Base-by-base conservation (phyloP, 2,329 filamentous ascomycete genomes). In the Penicillium paneum region DNA sequence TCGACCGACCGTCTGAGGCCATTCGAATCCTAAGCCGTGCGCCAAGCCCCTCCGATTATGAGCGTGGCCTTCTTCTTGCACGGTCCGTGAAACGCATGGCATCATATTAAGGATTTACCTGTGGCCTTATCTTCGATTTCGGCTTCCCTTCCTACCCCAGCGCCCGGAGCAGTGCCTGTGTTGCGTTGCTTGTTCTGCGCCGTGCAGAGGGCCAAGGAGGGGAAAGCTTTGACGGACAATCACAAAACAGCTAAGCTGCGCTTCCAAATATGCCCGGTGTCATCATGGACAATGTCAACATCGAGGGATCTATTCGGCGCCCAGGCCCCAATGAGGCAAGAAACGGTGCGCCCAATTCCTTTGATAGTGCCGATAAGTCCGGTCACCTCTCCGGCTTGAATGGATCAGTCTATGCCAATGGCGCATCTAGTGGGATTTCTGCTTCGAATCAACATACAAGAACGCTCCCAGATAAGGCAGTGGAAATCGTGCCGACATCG, bases 181-280 rank as follows among this genome's bases (percentile, higher is more conserved):
- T 36, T 40, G 43, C 52, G 59, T 61, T 44, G 57, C 62, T 66
- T 57, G 56, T 58, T 63, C 58, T 60, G 61, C 62, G 55, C 60
- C 55, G 66, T 61, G 61, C 60, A 65, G 62, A 61, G 63, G 61
- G 65, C 60, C 53, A 61, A 64, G 66, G 64, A 67, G 62, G 64
- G 67, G 63, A 66, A 64, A 60, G 61, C 58, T 57, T 46, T 28
- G 44, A 54, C 45, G 52, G 43, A 39, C 36, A 52, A 58, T 51
- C 51, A 52, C 50, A 51, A 42, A 42, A 40, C 42, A 52, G 52
- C 49, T 48, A 56, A 32, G 35, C 43, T 35, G 35, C 48, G 48
- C 50, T 34, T 53, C 58, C 49, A 71, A 69, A 73, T 48, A 75
- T 75, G 73, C 73, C 73, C 64, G 73, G 73, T 53, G 67, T 75